These are phyloP conservation scores for Aaosphaeria arxii DNA, from an alignment of 2,329 filamentous ascomycete genomes.

Conservation along the genomic window DNA sequence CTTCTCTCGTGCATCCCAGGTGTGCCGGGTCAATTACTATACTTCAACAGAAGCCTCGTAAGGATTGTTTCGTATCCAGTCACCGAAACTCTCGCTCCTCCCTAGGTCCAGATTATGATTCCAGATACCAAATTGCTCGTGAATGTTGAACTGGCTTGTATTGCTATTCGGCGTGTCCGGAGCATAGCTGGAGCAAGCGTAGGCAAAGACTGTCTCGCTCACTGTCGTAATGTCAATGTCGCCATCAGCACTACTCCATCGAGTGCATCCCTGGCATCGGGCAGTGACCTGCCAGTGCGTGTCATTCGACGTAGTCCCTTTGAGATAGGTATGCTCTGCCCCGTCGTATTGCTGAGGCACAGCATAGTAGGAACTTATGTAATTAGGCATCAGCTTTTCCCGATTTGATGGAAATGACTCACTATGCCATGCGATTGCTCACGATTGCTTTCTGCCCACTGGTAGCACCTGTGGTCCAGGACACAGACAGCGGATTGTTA, in stretches of 20 bases:
- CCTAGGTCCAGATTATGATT: constrained; percentile 9
- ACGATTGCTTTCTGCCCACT: constrained; percentile 8
- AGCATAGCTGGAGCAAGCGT: constrained; percentile 11
- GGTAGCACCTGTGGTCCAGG: constrained; percentile 9
- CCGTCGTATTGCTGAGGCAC: constrained; percentile 64
- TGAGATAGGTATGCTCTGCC: constrained; percentile 12
- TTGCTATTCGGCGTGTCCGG: constrained; percentile 9
- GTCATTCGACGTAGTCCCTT: constrained; percentile 5
- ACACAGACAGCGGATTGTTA: constrained; percentile 14
- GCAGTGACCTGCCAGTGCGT: constrained; percentile 15
- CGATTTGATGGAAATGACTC: constrained; percentile 1
- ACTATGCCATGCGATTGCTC: constrained; percentile 14
- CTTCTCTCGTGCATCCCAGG: no score
- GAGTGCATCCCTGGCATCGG: constrained; percentile 14
- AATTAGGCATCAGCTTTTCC: constrained; percentile 47
- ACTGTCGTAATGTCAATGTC: constrained; percentile 7
- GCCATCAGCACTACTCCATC: constrained; percentile 10
- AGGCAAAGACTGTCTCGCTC: constrained; percentile 6
- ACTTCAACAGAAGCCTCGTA: no score
- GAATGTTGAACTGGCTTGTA: constrained; percentile 10
- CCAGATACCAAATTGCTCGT: constrained; percentile 14
- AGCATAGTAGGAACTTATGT: constrained; percentile 92
- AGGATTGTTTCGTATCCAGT: constrained; percentile 2
- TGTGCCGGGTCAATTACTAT: no score
- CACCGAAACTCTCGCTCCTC: constrained; percentile 9